Evolutionary conservation across 345 rosid species (phyloP).

Genomic region (Lenwebbia sp.): DNA sequence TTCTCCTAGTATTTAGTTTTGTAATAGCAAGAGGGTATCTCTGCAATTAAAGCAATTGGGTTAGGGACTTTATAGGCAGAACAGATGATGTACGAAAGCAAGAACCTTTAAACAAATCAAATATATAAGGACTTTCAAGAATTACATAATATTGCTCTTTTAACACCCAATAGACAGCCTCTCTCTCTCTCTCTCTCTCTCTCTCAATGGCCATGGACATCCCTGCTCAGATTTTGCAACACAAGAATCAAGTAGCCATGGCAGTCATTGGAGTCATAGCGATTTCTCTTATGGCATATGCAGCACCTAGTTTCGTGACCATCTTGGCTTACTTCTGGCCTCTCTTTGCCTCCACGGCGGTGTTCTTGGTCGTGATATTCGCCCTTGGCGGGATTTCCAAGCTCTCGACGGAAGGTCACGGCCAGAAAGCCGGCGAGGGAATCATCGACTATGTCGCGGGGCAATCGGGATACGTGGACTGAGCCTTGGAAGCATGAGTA

Average conservation of each 20-base stretch:
- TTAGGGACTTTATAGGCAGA: not conserved
- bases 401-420: conserved; percentile 23
- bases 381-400: conserved; percentile 60
- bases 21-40: not conserved
- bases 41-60: not conserved
- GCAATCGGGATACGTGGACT: conserved; percentile 9
- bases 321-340: conserved; percentile 75
- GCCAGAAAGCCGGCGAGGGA: conserved; percentile 38
- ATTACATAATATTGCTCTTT: not conserved
- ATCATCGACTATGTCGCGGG: conserved; percentile 66
- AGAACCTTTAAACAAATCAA: not conserved
- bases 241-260: conserved; percentile 32
- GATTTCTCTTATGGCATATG: conserved; percentile 26
- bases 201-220: conserved; percentile 31
- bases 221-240: conserved; percentile 39
- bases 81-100: not conserved
- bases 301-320: conserved; percentile 47
- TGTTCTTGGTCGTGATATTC: conserved; percentile 36
- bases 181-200: not conserved
- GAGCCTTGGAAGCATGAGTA: conserved; percentile 6
- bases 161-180: not conserved
- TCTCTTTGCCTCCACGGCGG: conserved; percentile 75
- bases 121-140: not conserved
- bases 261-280: conserved; percentile 18
- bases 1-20: not conserved